Evolutionary conservation across 2,329 filamentous ascomycete genomes (phyloP).

Genomic region (Epichloe hybrida): DNA sequence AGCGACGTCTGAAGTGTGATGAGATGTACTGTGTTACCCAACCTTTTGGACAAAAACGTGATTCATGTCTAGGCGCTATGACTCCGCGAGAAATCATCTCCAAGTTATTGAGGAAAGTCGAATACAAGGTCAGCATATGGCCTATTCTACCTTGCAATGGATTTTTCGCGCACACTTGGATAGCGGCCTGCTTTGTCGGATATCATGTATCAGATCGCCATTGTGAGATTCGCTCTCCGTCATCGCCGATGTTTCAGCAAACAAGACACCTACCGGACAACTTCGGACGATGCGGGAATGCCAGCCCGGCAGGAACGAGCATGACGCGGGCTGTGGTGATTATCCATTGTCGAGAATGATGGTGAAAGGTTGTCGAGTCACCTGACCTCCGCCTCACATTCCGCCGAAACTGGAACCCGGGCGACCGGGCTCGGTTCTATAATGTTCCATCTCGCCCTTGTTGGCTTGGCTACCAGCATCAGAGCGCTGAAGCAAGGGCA

Average conservation of each 20-base stretch:
- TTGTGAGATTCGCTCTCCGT: neutral
- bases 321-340: neutral
- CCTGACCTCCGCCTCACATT: neutral
- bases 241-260: neutral
- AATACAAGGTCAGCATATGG: too few relatives aligned
- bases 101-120: too few relatives aligned
- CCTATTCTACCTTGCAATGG: too few relatives aligned
- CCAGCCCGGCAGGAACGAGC: neutral
- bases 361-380: neutral
- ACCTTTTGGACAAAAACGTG: too few relatives aligned
- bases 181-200: too few relatives aligned
- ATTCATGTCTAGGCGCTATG: too few relatives aligned
- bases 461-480: constrained; percentile 10
- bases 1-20: too few relatives aligned
- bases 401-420: neutral
- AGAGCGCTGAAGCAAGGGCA: constrained; percentile 8
- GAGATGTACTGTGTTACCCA: too few relatives aligned
- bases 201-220: too few relatives aligned
- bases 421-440: neutral
- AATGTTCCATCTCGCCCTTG: constrained; percentile 20
- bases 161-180: too few relatives aligned
- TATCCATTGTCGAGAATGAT: neutral
- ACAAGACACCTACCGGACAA: neutral
- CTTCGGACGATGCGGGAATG: neutral
- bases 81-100: too few relatives aligned